These are phyloP conservation scores for Epichloe bromicola DNA, from an alignment of 2,329 filamentous ascomycete species.

Conservation along the genomic window DNA sequence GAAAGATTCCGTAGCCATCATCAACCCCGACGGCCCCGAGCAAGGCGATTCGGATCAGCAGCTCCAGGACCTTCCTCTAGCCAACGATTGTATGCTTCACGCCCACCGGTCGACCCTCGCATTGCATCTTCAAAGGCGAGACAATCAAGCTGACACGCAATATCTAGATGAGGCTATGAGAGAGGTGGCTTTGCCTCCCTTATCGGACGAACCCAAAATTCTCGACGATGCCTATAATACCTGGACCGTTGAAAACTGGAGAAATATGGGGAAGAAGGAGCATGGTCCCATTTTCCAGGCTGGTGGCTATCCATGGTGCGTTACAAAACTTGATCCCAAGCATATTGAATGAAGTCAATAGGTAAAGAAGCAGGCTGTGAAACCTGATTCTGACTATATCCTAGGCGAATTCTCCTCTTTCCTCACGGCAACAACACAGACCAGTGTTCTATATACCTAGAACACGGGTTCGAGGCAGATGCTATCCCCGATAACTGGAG, in stretches of 20 bases:
- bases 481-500: constrained; percentile 86
- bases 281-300: constrained; percentile 83
- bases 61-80: constrained; percentile 34
- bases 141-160: not conserved
- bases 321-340: constrained; percentile 6
- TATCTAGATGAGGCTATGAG: constrained; percentile 71
- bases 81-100: constrained; percentile 37
- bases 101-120: constrained; percentile 1
- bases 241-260: constrained; percentile 83
- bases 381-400: not conserved
- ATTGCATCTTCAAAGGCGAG: not conserved
- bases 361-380: not conserved
- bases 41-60: constrained; percentile 29
- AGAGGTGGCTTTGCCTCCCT: constrained; percentile 59
- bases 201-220: constrained; percentile 64
- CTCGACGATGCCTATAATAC: constrained; percentile 65
- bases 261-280: constrained; percentile 60
- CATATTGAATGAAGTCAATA: not conserved
- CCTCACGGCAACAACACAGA: constrained; percentile 92
- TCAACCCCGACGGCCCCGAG: constrained; percentile 39
- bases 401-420: constrained; percentile 86
- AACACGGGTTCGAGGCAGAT: constrained; percentile 72
- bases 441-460: constrained; percentile 86
- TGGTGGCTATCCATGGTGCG: constrained; percentile 75
- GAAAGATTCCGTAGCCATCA: constrained; percentile 39